Evolutionary conservation across 495 filamentous ascomycete species (phyloP).

Genomic region (Penicillium steckii): DNA sequence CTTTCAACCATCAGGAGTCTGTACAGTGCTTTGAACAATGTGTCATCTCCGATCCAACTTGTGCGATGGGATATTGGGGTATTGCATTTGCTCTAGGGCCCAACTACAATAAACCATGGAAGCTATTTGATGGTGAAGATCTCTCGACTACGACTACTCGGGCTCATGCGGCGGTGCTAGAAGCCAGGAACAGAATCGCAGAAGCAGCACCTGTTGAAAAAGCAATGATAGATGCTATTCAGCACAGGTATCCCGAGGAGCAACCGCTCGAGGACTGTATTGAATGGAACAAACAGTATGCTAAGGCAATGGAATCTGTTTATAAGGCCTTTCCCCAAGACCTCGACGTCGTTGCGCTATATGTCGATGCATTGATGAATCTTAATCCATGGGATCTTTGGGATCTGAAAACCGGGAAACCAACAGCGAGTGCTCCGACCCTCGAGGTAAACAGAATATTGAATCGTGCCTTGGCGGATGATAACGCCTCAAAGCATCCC

Average conservation of each 20-base stretch:
- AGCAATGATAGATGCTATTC: slow-evolving; percentile 57
- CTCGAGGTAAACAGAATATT: slow-evolving; percentile 56
- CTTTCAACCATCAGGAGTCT: slow-evolving; percentile 66
- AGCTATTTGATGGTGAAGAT: slow-evolving; percentile 61
- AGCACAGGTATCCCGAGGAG: slow-evolving; percentile 51
- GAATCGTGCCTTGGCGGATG: slow-evolving; percentile 46
- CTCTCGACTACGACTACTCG: slow-evolving; percentile 41
- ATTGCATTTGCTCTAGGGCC: slow-evolving; percentile 63
- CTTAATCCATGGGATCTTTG: slow-evolving; percentile 67
- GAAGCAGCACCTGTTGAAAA: slow-evolving; percentile 43
- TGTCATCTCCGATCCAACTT: slow-evolving; percentile 49
- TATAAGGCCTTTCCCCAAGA: slow-evolving; percentile 54
- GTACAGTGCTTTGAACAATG: slow-evolving; percentile 58
- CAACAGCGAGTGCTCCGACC: slow-evolving; percentile 51
- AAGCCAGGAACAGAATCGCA: slow-evolving; percentile 37
- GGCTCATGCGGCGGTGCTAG: slow-evolving; percentile 40
- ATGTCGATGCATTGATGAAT: slow-evolving; percentile 68
- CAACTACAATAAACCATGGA: slow-evolving; percentile 76
- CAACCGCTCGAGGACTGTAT: slow-evolving; percentile 41
- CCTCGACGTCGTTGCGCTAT: slow-evolving; percentile 60
- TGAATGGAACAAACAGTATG: slow-evolving; percentile 56
- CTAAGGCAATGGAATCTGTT: slow-evolving; percentile 57
- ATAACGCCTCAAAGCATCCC: slow-evolving; percentile 50
- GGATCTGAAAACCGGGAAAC: slow-evolving; percentile 58
- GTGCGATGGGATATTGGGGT: slow-evolving; percentile 68